phyloP scores from a whole-genome alignment of 306 rosid species.

The Cucumis sativus region Cucumber_9930_V3 NC_026661.2:22032501-22033000 shows the following conservation, averaged over 20 bases:
- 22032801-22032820: constrained; percentile 82
- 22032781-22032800: constrained; percentile 80
- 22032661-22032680: constrained; percentile 98
- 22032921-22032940: constrained; percentile 87
- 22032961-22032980: constrained; percentile 96
- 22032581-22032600: constrained; percentile 97
- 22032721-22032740: constrained; percentile 98
- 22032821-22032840: constrained; percentile 97
- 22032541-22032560: constrained; percentile 94
- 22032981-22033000: constrained; percentile 99
- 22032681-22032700: constrained; percentile 96
- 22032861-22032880: constrained; percentile 87
- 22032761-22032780: constrained; percentile 98
- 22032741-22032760: constrained; percentile 93
- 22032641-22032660: constrained; percentile 99
- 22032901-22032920: constrained; percentile 95
- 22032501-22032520: constrained; percentile 90
- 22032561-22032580: constrained; percentile 93
- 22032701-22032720: constrained; percentile 94
- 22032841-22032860: constrained; percentile 98
- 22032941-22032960: constrained; percentile 94
- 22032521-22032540: constrained; percentile 82
- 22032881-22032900: constrained; percentile 98
- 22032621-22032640: constrained; percentile 96
- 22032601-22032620: constrained; percentile 95